Evolutionary conservation across 768 basidiomycete genomes (phyloP), one percentile per base, ranked within the genome.

Genomic region (Auricularia sp.): DNA sequence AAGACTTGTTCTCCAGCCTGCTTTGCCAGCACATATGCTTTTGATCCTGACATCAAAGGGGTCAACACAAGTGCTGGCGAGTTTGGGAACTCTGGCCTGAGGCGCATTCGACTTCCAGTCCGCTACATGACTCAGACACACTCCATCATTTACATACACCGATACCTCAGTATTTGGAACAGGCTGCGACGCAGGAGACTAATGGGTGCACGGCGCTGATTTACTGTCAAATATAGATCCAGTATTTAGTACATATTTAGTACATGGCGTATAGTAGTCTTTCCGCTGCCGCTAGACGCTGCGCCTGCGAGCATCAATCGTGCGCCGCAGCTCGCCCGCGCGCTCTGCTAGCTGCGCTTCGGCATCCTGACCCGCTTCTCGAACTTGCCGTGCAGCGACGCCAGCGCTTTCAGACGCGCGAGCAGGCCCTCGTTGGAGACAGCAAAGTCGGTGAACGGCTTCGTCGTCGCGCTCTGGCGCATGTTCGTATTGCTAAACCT

Each of bases 371-470:
- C 80, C 12, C 89, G 84, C 71, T 85, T 89, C 71, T 98, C 94
- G 71, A 96, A 97, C 69, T 93, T 86, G 36, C 83, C 74, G 73
- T 93, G 88, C 42, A 98, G 89, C 67, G 91, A 86, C 63, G 85
- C 88, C 65, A 98, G 83, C 0, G 86, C 80, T 71, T 93, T 93
- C 35, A 99, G 80, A 11, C 95, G 84, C 1, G 86, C 84, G 71
- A 97, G 88, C 29, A 99, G 84, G 69, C 93, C 94, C 74, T 97
- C 94, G 69, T 96, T 91, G 80, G 98, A 97, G 63, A 93, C 87
- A 67, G 83, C 78, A 70, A 98, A 97, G 75, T 96, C 96, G 23
- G 93, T 92, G 76, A 92, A 93, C 0, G 93, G 93, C 71, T 93
- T 94, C 0, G 92, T 91, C 73, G 51, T 93, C 91, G 0, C 86